Evolutionary conservation across 139 green algal species (phyloP), one percentile per base, ranked within the genome.

Genomic region (Volvox reticuliferus): DNA sequence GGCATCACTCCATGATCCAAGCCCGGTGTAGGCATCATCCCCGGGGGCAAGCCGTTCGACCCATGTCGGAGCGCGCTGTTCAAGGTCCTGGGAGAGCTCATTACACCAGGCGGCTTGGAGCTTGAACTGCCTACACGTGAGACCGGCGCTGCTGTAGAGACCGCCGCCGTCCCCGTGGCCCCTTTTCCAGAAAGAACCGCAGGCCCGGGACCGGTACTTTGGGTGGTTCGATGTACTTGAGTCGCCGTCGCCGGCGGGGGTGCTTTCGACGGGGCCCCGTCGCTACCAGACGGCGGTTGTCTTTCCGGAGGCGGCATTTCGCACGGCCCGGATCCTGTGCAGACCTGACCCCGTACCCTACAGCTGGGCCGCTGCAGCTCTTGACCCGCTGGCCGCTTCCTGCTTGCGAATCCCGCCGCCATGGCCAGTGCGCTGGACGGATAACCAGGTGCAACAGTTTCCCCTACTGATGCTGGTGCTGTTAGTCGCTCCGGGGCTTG

Each of bases 1-100:
- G 18, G 75, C 75, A 81, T 44, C 33, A 65, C 20, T 35, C 35
- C 33, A 19, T 18, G 77, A 19, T 32, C n/a, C 14, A n/a, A 16
- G n/a, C n/a, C 77, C 30, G 77, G 84, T 1, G 84, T 89, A 2
- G 84, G 84, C 84, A 89, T 89, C 84, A 89, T 89, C 28, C 69
- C 69, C 0, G 84, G 26, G 12, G 84, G 69, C 83, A 88, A 13
- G 83, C 67, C n/a, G 30, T 21, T 17, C 1, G 82, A 76, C 1
- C 6, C 63, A 63, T 22, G 82, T 65, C 63, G 63, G 24, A 63
- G 30, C 82, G 30, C 78, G 37, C 78, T 50, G 37, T 33, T 84
- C 37, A 33, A 1, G 19, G 78, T 0, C 14, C 1, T 19, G 17
- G 78, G 32, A 1, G 76, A 17, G 18, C 76, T 30, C 71, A 32